A percentile compares a stretch with the other conserved stretches of the same genome.
Evolutionary conservation across 148 eudicot species (phyloP).

Genomic region (Rhododendron vialii): DNA sequence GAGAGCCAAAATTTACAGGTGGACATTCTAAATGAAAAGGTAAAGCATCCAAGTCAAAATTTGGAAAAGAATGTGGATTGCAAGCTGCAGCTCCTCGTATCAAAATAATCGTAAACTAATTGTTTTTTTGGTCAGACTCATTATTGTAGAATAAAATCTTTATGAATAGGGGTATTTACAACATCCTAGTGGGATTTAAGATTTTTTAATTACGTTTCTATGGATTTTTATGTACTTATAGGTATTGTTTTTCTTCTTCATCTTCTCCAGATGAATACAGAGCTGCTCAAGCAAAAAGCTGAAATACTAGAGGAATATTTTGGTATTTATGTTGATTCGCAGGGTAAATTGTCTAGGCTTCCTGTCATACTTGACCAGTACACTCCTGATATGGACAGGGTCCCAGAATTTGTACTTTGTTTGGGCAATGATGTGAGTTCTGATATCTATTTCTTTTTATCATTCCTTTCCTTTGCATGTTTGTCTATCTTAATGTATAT

Average conservation of each 20-base stretch:
- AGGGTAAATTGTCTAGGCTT: slow-evolving; percentile 77
- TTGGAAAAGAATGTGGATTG: background rate
- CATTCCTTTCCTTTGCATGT: slow-evolving; percentile 10
- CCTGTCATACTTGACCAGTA: slow-evolving; percentile 94
- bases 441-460: background rate
- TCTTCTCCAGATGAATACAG: slow-evolving; percentile 61
- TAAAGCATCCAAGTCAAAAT: background rate
- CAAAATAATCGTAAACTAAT: background rate
- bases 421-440: slow-evolving; percentile 89
- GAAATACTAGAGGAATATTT: slow-evolving; percentile 91
- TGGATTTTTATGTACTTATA: background rate
- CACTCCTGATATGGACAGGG: slow-evolving; percentile 95
- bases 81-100: background rate
- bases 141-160: background rate
- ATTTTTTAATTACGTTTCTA: background rate
- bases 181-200: background rate
- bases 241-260: background rate
- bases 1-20: background rate
- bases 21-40: background rate
- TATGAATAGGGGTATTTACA: background rate
- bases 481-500: background rate
- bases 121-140: background rate
- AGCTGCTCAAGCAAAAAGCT: slow-evolving; percentile 64
- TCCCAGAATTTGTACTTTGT: slow-evolving; percentile 83
- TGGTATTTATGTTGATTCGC: slow-evolving; percentile 61